Evolutionary conservation across 768 basidiomycete species (phyloP), one percentile per base, ranked within the genome.

Genomic region (Tulasnella sp.): DNA sequence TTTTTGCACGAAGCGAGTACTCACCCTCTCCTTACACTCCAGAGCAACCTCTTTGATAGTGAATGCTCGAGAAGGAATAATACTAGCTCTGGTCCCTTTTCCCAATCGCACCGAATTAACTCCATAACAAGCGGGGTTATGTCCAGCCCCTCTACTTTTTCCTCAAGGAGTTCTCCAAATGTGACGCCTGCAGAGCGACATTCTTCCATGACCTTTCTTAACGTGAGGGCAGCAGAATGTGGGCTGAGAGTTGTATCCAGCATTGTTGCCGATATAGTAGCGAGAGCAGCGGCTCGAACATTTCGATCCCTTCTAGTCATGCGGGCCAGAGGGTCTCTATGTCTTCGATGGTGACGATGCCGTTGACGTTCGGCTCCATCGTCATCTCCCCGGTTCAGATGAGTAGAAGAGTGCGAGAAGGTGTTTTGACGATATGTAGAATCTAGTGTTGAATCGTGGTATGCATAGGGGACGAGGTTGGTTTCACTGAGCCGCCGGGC

Each of bases 1-100:
- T n/a, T n/a, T n/a, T n/a, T n/a, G n/a, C n/a, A n/a, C n/a, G n/a
- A n/a, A 8, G 25, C 5, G 24, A n/a, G 2, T 4, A 22, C 48
- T 27, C 39, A 50, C 48, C 35, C 48, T 24, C 48, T 22, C 24
- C 48, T 20, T 25, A 50, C 32, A 8, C 25, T 40, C 48, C 48
- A 50, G 6, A 20, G 48, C 9, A 50, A 24, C 22, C 42, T 50
- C 22, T 33, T 50, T 16, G 48, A 50, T 15, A n/a, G 12, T 16
- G 48, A 40, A 27, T 50, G 35, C 32, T 50, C 35, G 22, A 50
- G 37, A n/a, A 50, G 28, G 24, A 50, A 50, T 1, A 50, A 40
- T 20, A 50, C 9, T 15, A 50, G 37, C 10, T 50, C 48, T 22
- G 48, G 48, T 9, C 37, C 48, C 3, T 33, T 3, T 19, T 50